phyloP scores from a whole-genome alignment of 1,284 basidiomycete species.

The Entoloma clypeatum region DNA sequence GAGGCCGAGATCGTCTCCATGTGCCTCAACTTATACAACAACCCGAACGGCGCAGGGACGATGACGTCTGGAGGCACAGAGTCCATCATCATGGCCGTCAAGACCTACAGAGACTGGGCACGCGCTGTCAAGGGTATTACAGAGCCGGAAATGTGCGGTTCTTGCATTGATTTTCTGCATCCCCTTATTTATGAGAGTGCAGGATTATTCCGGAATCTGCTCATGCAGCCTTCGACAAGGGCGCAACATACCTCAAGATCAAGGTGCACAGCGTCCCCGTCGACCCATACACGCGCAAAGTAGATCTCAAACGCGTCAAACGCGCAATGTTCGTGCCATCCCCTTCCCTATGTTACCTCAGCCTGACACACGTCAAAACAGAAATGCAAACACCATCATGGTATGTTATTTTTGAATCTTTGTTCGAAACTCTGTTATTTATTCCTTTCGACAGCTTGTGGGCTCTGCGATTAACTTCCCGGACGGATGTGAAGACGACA shows the following conservation, averaged over 20 bases:
- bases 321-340: slow-evolving; percentile 74
- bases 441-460: slow-evolving; percentile 59
- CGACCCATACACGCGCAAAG: slow-evolving; percentile 78
- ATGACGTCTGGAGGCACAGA: slow-evolving; percentile 97
- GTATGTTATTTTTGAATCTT: slow-evolving; percentile 31
- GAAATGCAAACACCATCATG: slow-evolving; percentile 82
- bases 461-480: slow-evolving; percentile 93
- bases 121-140: slow-evolving; percentile 81
- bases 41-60: slow-evolving; percentile 80
- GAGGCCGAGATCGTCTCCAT: slow-evolving; percentile 96
- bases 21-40: slow-evolving; percentile 85
- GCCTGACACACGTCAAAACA: slow-evolving; percentile 25
- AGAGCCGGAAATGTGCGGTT: slow-evolving; percentile 90
- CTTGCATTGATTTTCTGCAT: slow-evolving; percentile 9
- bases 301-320: slow-evolving; percentile 71
- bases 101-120: slow-evolving; percentile 95
- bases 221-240: slow-evolving; percentile 96
- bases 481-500: slow-evolving; percentile 89
- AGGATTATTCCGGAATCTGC: slow-evolving; percentile 85
- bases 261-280: slow-evolving; percentile 90
- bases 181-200: neutral
- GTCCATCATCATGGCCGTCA: slow-evolving; percentile 91
- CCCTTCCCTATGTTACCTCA: neutral
- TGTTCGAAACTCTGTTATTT: slow-evolving; percentile 4
- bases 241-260: slow-evolving; percentile 85